Base-by-base conservation (phyloP, 805 yeast genomes). In the Scheffersomyces ergatensis region DNA sequence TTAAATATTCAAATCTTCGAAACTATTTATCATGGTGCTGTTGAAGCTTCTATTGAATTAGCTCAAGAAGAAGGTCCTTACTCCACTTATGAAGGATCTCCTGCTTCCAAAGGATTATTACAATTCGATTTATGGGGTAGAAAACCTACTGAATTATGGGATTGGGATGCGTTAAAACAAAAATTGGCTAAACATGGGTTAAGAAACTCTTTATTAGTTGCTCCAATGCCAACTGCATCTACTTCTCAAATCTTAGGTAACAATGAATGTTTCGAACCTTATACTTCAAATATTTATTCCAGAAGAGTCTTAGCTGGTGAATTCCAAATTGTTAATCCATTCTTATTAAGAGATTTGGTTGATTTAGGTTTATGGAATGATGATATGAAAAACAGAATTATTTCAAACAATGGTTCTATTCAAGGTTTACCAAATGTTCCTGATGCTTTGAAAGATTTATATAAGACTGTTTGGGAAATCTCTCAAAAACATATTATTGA, bases 141-240 rank as follows among this genome's bases (percentile, higher is more conserved):
- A 55, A 78, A 77, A 60, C 83, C 83, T 37, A 66, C 82, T 34
- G 78, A 73, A 47, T 63, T 77, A 56, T 78, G 72, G 69, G 79
- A 77, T 50, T 78, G 83, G 83, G 82, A 76, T 50, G 39, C 62
- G n/a, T 63, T 78, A 51, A 78, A 77, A 60, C 70, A 63, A 45
- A 62, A 67, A 43, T 62, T 78, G 53, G 68, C 70, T 38, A 64
- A 67, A 47, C 65, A 70, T 53, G 83, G 83, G 34, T 51, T 78
- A 34, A 70, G 83, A 62, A 78, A 78, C 63, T 78, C 83, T 27
- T 65, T 78, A 49, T 70, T 78, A 49, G 81, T 78, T 46, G 83
- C 83, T 1, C 82, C 82, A 45, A 78, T 78, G 83, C 83, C 83
- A 33, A 78, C 83, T 44, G 83, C 83, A n/a, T 78, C 83, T 18